These are phyloP conservation scores for Pleurotus pulmonarius DNA, from an alignment of 768 basidiomycete genomes.

Conservation along the genomic window DNA sequence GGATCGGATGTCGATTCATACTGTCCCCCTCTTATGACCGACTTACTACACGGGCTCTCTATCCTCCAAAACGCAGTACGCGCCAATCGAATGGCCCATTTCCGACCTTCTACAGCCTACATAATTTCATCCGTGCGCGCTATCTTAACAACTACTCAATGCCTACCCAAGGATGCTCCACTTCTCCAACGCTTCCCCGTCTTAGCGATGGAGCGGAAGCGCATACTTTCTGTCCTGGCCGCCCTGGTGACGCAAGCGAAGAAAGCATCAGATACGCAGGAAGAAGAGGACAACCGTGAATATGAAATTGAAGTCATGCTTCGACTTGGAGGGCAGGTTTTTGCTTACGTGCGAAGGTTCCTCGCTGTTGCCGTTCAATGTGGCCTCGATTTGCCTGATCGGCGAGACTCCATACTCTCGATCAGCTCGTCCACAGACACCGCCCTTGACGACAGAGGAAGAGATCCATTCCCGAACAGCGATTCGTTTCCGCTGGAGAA, in stretches of 20 bases:
- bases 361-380: constrained; percentile 73
- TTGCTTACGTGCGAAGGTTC: constrained; percentile 77
- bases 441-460: constrained; percentile 22
- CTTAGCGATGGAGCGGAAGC: constrained; percentile 76
- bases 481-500: constrained; percentile 11
- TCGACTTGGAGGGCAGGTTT: constrained; percentile 74
- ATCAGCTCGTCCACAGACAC: constrained; percentile 24
- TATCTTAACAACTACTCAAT: constrained; percentile 79
- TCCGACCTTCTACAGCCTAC: constrained; percentile 91
- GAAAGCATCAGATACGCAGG: constrained; percentile 51
- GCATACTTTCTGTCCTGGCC: constrained; percentile 77
- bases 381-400: constrained; percentile 64
- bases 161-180: constrained; percentile 77
- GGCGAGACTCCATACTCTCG: constrained; percentile 29
- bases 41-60: constrained; percentile 80
- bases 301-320: constrained; percentile 76
- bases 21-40: constrained; percentile 76
- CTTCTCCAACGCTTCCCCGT: constrained; percentile 61
- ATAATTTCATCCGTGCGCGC: constrained; percentile 92
- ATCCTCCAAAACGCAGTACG: constrained; percentile 84
- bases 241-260: constrained; percentile 79
- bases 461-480: constrained; percentile 16
- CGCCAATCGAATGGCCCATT: constrained; percentile 75
- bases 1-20: constrained; percentile 55
- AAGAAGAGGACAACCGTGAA: constrained; percentile 42